Evolutionary conservation across 192 early-diverging fungal species (phyloP).

Genomic region (Gryganskiella cystojenkinii): DNA sequence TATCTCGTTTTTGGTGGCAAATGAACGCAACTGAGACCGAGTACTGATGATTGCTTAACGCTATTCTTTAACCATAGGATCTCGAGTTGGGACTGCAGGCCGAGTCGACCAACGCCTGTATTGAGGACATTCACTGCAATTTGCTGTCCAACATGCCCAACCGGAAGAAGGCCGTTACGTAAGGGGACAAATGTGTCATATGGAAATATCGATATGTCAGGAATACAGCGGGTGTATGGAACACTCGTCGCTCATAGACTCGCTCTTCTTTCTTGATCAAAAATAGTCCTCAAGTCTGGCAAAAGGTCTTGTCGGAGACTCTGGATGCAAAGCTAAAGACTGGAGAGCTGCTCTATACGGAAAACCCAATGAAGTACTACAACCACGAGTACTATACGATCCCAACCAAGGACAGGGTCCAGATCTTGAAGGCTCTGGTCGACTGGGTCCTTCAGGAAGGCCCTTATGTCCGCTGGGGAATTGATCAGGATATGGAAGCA

Average conservation of each 20-base stretch:
- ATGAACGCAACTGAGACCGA: neutral
- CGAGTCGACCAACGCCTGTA: conserved; percentile 19
- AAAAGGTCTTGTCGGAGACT: conserved; percentile 37
- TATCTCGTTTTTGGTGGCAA: neutral
- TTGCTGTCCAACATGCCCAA: conserved; percentile 47
- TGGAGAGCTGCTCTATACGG: conserved; percentile 30
- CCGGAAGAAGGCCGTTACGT: conserved; percentile 50
- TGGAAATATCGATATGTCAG: too few species aligned
- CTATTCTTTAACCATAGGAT: conserved; percentile 29
- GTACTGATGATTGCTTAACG: neutral
- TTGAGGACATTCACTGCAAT: conserved; percentile 44
- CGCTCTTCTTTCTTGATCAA: neutral
- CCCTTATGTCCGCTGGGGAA: conserved; percentile 13
- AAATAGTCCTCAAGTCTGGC: conserved; percentile 29
- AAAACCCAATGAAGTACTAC: conserved; percentile 31
- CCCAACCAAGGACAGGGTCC: conserved; percentile 25
- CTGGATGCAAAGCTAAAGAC: conserved; percentile 33
- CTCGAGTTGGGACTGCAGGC: conserved; percentile 32
- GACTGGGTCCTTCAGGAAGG: conserved; percentile 51
- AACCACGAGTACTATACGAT: conserved; percentile 24
- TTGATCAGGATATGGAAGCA: conserved; percentile 27
- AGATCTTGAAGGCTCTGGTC: conserved; percentile 28
- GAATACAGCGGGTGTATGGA: too few species aligned
- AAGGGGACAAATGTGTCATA: too few species aligned
- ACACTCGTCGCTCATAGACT: too few species aligned